phyloP scores from a whole-genome alignment of 2,329 filamentous ascomycete species.

The Colletotrichum incanum region DNA sequence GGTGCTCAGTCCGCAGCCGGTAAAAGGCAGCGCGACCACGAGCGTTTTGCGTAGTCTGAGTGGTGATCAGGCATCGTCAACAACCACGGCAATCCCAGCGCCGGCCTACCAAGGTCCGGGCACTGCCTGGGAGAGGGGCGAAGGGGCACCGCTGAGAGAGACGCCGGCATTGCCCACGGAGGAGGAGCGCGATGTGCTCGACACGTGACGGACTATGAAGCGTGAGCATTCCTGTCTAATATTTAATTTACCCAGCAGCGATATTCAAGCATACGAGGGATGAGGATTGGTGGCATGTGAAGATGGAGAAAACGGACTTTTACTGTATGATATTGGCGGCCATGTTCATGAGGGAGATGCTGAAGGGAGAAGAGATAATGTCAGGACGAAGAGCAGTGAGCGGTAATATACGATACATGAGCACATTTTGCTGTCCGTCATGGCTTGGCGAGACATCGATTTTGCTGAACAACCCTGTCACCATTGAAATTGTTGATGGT shows the following conservation, averaged over 20 bases:
- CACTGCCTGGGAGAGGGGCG: constrained; percentile 67
- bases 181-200: constrained; percentile 59
- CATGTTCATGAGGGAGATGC: constrained; percentile 8
- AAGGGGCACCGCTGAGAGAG: constrained; percentile 55
- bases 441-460: background rate
- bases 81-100: constrained; percentile 52
- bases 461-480: no score
- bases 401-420: background rate
- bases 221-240: constrained; percentile 28
- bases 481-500: background rate
- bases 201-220: constrained; percentile 49
- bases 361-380: background rate
- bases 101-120: constrained; percentile 68
- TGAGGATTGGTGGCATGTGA: background rate
- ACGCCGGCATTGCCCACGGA: constrained; percentile 58
- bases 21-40: constrained; percentile 57
- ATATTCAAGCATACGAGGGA: constrained; percentile 14
- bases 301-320: background rate
- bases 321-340: constrained; percentile 17
- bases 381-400: background rate
- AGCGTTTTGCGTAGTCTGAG: constrained; percentile 53
- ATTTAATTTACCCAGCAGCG: constrained; percentile 31
- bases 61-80: constrained; percentile 35
- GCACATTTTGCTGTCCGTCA: background rate
- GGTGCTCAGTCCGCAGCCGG: constrained; percentile 60